Evolutionary conservation across 495 filamentous ascomycete genomes (phyloP).

Genomic region (Aspergillus mulundensis): DNA sequence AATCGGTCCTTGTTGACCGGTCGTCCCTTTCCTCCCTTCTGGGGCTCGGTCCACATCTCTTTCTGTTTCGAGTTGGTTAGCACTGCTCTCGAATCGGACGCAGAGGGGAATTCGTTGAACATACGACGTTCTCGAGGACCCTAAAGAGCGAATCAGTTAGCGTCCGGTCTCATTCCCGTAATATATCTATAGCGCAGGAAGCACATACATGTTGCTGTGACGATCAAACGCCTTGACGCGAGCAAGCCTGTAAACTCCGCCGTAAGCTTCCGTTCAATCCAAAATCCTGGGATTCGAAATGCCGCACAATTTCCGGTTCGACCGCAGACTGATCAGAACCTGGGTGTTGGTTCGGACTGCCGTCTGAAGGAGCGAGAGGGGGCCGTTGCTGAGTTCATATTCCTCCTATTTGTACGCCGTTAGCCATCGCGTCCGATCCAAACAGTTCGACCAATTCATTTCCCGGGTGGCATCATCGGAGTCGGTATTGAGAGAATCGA

Average conservation of each 20-base stretch:
- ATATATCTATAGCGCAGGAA: not conserved
- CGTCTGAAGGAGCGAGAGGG: slow-evolving; percentile 88
- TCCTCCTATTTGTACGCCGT: slow-evolving; percentile 11
- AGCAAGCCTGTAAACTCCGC: slow-evolving; percentile 43
- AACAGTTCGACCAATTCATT: not conserved
- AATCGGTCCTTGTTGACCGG: slow-evolving; percentile 97
- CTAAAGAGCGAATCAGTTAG: not conserved
- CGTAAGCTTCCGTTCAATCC: not conserved
- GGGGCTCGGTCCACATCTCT: slow-evolving; percentile 99
- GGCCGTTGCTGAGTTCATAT: slow-evolving; percentile 74
- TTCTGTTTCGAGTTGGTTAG: slow-evolving; percentile 41
- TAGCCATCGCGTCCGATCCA: not conserved
- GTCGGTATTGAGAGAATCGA: not conserved
- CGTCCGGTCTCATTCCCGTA: not conserved
- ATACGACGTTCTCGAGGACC: slow-evolving; percentile 78
- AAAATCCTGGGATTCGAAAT: not conserved
- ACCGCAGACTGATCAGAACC: slow-evolving; percentile 85
- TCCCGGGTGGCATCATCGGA: not conserved
- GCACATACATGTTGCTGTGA: slow-evolving; percentile 78
- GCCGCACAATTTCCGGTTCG: slow-evolving; percentile 70
- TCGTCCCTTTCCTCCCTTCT: slow-evolving; percentile 81
- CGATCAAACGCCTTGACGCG: slow-evolving; percentile 86
- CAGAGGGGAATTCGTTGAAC: not conserved
- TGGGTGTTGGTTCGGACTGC: slow-evolving; percentile 83
- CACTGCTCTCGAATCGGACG: not conserved